Percentiles rank a stretch among this genome's conserved stretches.
These are phyloP conservation scores for Umbellularia californica DNA, from an alignment of 164 flowering plant species.

Conservation along the genomic window DNA sequence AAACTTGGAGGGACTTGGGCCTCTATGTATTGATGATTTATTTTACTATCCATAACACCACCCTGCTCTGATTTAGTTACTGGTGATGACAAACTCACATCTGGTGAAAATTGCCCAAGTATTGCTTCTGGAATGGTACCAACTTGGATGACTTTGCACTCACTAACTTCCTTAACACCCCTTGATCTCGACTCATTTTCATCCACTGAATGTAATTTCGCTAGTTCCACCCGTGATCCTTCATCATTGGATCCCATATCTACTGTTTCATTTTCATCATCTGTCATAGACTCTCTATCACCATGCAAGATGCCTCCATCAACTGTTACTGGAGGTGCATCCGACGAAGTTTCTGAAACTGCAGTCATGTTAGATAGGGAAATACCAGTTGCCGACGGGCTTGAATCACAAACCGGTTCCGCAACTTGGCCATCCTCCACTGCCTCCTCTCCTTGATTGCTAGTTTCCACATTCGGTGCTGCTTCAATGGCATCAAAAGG, in stretches of 20 bases:
- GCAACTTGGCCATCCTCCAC: conserved; percentile 33
- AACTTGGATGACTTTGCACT: conserved; percentile 8
- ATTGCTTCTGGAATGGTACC: conserved; percentile 8
- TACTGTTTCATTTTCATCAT: conserved; percentile 11
- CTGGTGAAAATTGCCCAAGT: not conserved
- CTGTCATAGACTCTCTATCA: conserved; percentile 19
- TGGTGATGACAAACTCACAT: conserved; percentile 18
- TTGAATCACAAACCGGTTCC: conserved; percentile 76
- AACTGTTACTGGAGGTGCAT: conserved; percentile 10
- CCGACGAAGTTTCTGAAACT: conserved; percentile 12
- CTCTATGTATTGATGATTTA: conserved; percentile 3
- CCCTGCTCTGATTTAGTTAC: conserved; percentile 10
- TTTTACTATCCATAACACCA: conserved; percentile 10
- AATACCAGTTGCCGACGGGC: conserved; percentile 40
- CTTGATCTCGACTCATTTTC: conserved; percentile 24
- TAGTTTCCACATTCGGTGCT: conserved; percentile 18
- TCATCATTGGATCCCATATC: conserved; percentile 17
- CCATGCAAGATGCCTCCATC: conserved; percentile 15
- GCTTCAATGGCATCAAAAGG: not conserved
- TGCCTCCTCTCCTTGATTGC: conserved; percentile 16
- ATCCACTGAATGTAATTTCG: conserved; percentile 15
- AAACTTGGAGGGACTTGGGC: conserved; percentile 12
- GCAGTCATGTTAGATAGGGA: conserved; percentile 22
- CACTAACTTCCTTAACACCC: conserved; percentile 16
- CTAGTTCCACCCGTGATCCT: conserved; percentile 14